Evolutionary conservation across 352 stramenopile genomes (phyloP).

Genomic region (Hyaloperonospora arabidopsidis): DNA sequence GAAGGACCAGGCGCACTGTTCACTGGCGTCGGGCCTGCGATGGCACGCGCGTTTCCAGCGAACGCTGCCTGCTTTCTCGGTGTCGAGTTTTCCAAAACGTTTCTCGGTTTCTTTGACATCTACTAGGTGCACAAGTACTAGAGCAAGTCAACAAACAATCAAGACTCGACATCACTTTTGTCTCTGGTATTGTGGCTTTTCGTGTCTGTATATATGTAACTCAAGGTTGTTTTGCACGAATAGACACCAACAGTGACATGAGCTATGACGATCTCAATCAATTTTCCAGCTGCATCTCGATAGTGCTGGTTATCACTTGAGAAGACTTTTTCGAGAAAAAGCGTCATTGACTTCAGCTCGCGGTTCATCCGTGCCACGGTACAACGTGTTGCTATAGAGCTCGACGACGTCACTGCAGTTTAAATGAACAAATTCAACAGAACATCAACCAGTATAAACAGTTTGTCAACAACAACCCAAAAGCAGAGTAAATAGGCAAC

Average conservation of each 20-base stretch:
- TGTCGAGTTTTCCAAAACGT: slow-evolving; percentile 84
- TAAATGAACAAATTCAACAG: no score
- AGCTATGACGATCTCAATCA: no score
- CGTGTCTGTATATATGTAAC: neutral
- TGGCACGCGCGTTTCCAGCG: slow-evolving; percentile 91
- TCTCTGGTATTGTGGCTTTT: neutral
- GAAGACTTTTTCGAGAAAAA: slow-evolving; percentile 70
- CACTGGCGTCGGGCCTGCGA: slow-evolving; percentile 89
- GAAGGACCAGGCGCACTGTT: slow-evolving; percentile 91
- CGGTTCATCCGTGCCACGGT: slow-evolving; percentile 74
- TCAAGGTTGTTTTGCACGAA: slow-evolving; percentile 3
- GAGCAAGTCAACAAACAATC: neutral
- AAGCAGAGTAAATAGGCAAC: no score
- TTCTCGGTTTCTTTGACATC: slow-evolving; percentile 62
- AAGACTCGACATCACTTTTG: neutral
- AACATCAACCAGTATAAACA: slow-evolving; percentile 6
- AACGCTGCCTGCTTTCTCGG: slow-evolving; percentile 95
- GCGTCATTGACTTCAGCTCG: slow-evolving; percentile 79
- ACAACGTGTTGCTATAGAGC: slow-evolving; percentile 82
- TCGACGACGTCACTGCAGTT: slow-evolving; percentile 63
- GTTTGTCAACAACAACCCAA: slow-evolving; percentile 2
- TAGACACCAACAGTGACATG: no score
- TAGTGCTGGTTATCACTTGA: slow-evolving; percentile 33
- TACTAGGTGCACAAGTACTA: slow-evolving; percentile 37
- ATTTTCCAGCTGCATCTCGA: no score